Evolutionary conservation across 148 eudicot genomes (phyloP).

Genomic region (Rheum nobile): DNA sequence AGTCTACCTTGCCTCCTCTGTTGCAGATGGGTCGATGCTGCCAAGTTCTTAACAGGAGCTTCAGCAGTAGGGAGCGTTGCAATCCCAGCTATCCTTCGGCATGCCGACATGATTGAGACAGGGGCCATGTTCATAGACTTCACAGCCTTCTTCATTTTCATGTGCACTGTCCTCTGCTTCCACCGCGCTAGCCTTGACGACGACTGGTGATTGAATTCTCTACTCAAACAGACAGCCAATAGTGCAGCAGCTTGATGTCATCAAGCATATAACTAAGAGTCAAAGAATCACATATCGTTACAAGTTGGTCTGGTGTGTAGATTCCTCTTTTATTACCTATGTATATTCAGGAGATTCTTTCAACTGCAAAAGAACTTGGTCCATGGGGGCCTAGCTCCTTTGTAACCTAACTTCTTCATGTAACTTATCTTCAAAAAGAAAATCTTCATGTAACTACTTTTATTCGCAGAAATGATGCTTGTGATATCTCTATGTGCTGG

Average conservation of each 20-base stretch:
- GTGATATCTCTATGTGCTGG: too few species aligned
- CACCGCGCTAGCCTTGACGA: slow-evolving; percentile 88
- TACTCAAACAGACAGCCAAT: neutral
- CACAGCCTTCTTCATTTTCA: slow-evolving; percentile 73
- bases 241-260: neutral
- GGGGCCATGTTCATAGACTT: slow-evolving; percentile 92
- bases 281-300: neutral
- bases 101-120: slow-evolving; percentile 60
- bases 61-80: slow-evolving; percentile 95
- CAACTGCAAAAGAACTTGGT: neutral
- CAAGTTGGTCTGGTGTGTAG: too few species aligned
- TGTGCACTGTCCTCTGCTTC: slow-evolving; percentile 81
- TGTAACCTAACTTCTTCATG: neutral
- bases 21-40: slow-evolving; percentile 91
- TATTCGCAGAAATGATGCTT: too few species aligned
- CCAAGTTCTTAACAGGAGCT: slow-evolving; percentile 93
- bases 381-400: neutral
- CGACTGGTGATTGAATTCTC: slow-evolving; percentile 36
- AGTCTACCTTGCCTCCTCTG: neutral
- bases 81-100: slow-evolving; percentile 81
- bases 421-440: neutral
- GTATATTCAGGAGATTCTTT: neutral
- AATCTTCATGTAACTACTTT: too few species aligned
- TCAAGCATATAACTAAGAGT: too few species aligned
- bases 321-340: neutral